phyloP scores from a whole-genome alignment of 148 eudicot genomes.

The Chenopodium quinoa region DNA sequence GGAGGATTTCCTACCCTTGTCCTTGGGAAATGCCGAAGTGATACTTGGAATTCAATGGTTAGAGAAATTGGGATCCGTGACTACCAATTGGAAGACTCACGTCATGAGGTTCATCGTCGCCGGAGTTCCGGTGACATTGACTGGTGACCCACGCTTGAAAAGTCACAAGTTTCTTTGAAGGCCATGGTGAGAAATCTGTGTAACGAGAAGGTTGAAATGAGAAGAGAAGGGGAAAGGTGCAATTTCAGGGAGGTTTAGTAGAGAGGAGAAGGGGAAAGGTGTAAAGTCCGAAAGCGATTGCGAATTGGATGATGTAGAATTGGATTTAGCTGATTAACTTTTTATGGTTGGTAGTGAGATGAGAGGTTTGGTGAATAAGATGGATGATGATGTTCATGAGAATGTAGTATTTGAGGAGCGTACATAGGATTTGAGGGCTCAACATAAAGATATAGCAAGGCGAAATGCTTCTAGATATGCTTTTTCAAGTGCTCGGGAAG shows the following conservation, averaged over 20 bases:
- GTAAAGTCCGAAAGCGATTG: neutral
- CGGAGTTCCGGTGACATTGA: too few species aligned
- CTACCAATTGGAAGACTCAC: too few species aligned
- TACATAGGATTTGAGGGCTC: conserved; percentile 25
- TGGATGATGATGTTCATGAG: neutral
- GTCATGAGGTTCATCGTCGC: too few species aligned
- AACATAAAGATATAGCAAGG: conserved; percentile 46
- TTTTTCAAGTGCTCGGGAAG: conserved; percentile 46
- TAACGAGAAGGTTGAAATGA: conserved; percentile 30
- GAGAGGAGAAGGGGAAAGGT: neutral
- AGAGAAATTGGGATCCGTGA: too few species aligned
- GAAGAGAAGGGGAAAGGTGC: conserved; percentile 66
- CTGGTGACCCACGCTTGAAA: too few species aligned
- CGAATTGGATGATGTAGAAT: conserved; percentile 11
- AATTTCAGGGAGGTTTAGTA: neutral
- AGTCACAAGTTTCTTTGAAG: too few species aligned
- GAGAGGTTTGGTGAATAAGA: conserved; percentile 7
- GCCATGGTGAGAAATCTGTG: too few species aligned
- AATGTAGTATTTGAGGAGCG: neutral
- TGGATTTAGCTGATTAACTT: neutral
- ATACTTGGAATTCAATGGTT: too few species aligned
- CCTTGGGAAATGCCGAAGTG: too few species aligned
- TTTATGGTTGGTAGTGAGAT: neutral
- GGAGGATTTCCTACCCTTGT: too few species aligned
- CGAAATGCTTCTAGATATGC: conserved; percentile 62